Conservation (phyloP, 768 basidiomycete species). For the Pulveroboletus ravenelii region DNA sequence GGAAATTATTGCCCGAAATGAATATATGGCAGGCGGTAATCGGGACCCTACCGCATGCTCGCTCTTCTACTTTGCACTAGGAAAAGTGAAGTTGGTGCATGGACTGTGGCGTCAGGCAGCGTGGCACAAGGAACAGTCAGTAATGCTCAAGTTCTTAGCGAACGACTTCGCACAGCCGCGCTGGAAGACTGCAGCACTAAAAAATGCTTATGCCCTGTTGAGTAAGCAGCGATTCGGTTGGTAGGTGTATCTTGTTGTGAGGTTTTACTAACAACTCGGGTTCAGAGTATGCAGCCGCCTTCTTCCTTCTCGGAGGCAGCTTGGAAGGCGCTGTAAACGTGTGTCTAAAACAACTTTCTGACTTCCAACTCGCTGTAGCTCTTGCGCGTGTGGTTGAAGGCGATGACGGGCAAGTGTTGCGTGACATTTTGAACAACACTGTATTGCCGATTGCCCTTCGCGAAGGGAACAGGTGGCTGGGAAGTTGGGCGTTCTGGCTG, state of each 20-base stretch:
- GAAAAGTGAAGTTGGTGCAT: slow-evolving; percentile 87
- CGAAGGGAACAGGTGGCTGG: slow-evolving; percentile 88
- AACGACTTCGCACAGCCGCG: slow-evolving; percentile 83
- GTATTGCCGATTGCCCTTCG: slow-evolving; percentile 83
- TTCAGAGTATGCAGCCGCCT: slow-evolving; percentile 95
- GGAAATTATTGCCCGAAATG: slow-evolving; percentile 86
- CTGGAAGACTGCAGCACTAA: slow-evolving; percentile 90
- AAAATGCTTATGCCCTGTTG: slow-evolving; percentile 92
- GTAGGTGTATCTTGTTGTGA: slow-evolving; percentile 21
- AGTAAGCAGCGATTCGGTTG: slow-evolving; percentile 88
- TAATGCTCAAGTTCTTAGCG: slow-evolving; percentile 88
- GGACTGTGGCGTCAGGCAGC: slow-evolving; percentile 94
- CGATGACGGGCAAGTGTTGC: slow-evolving; percentile 74
- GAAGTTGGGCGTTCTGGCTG: slow-evolving; percentile 96
- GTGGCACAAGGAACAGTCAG: slow-evolving; percentile 84
- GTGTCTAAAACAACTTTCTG: slow-evolving; percentile 79
- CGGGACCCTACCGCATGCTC: slow-evolving; percentile 89
- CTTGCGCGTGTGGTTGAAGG: slow-evolving; percentile 82
- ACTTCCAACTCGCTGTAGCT: slow-evolving; percentile 88
- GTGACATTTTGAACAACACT: slow-evolving; percentile 61
- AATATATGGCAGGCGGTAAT: slow-evolving; percentile 83
- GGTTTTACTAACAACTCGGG: slow-evolving; percentile 4
- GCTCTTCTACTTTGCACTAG: slow-evolving; percentile 90
- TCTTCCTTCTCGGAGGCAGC: slow-evolving; percentile 88
- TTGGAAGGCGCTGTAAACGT: slow-evolving; percentile 90